Percentiles rank a stretch among this genome's conserved stretches.
phyloP scores from a whole-genome alignment of 495 filamentous ascomycete genomes.

The Venustampulla echinocandica region DNA sequence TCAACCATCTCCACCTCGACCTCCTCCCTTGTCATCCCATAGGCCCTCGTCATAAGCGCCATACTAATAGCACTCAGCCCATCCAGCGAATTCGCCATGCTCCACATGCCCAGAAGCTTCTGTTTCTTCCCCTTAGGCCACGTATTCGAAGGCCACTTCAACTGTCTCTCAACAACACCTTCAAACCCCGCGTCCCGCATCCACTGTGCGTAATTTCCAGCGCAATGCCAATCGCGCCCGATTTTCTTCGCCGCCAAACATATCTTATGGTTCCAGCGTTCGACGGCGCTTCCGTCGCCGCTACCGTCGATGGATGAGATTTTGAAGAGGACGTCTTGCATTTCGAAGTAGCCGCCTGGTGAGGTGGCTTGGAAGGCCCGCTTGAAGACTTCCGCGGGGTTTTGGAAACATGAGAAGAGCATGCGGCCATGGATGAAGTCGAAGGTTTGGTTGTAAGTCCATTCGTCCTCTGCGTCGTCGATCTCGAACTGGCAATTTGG shows the following conservation, averaged over 20 bases:
- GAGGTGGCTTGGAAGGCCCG: slow-evolving; percentile 34
- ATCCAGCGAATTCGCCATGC: slow-evolving; percentile 25
- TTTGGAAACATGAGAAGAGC: slow-evolving; percentile 34
- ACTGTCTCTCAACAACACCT: slow-evolving; percentile 43
- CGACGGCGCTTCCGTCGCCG: slow-evolving; percentile 22
- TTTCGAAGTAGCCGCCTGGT: slow-evolving; percentile 43
- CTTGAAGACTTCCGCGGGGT: slow-evolving; percentile 34
- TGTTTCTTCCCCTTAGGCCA: slow-evolving; percentile 41
- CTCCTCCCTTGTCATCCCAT: slow-evolving; percentile 40
- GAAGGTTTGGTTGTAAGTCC: slow-evolving; percentile 36
- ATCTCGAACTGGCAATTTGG: slow-evolving; percentile 41
- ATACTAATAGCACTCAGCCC: slow-evolving; percentile 42
- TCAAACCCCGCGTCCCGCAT: slow-evolving; percentile 50
- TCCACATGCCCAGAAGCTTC: slow-evolving; percentile 40
- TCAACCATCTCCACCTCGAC: slow-evolving; percentile 45
- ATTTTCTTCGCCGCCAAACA: slow-evolving; percentile 20
- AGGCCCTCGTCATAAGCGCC: slow-evolving; percentile 40
- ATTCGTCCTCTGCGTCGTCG: slow-evolving; percentile 43
- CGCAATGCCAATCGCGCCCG: slow-evolving; percentile 11
- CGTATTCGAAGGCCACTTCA: slow-evolving; percentile 41
- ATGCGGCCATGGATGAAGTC: slow-evolving; percentile 43
- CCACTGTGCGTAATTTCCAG: slow-evolving; percentile 16
- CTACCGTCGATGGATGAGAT: slow-evolving; percentile 26
- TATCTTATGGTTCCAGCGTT: slow-evolving; percentile 26
- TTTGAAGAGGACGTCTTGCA: slow-evolving; percentile 34